Evolutionary conservation across 768 basidiomycete genomes (phyloP).

Genomic region (Steccherinum ochraceum): DNA sequence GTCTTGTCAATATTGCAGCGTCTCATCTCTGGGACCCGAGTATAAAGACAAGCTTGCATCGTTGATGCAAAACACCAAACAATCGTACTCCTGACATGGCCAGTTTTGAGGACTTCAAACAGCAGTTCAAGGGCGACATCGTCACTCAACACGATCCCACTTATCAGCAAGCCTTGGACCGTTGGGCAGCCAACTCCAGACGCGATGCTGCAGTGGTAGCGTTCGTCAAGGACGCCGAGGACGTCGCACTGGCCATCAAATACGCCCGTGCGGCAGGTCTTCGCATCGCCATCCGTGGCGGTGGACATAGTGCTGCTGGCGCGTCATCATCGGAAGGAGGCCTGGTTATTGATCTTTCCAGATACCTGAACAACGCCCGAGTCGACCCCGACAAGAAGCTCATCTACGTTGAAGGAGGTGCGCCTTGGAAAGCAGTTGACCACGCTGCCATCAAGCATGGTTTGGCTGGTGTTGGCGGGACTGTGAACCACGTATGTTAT

Average conservation of each 20-base stretch:
- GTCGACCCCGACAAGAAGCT: conserved; percentile 32
- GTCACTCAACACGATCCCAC: conserved; percentile 29
- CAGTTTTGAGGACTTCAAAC: conserved; percentile 6
- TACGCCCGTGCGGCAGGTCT: conserved; percentile 30
- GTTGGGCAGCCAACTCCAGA: conserved; percentile 39
- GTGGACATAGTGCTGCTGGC: conserved; percentile 40
- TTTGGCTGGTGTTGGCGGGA: conserved; percentile 41
- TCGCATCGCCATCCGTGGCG: conserved; percentile 37
- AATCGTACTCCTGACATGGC: too few species aligned
- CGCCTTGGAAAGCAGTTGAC: conserved; percentile 43
- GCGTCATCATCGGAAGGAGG: conserved; percentile 41
- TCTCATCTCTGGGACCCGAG: too few species aligned
- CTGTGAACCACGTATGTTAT: conserved; percentile 42
- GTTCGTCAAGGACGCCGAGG: conserved; percentile 35
- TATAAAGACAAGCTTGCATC: too few species aligned
- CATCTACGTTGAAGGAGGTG: conserved; percentile 41
- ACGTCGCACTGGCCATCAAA: conserved; percentile 30
- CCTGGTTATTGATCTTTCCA: conserved; percentile 46
- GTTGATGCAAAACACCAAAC: too few species aligned
- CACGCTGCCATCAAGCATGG: conserved; percentile 35
- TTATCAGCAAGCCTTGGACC: conserved; percentile 33
- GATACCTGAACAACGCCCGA: conserved; percentile 30
- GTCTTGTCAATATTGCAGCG: too few species aligned
- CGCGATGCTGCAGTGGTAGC: conserved; percentile 37
- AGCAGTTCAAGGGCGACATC: conserved; percentile 38